Base-by-base conservation (phyloP, 768 basidiomycete species). In the Leccinum uliginosum region DNA sequence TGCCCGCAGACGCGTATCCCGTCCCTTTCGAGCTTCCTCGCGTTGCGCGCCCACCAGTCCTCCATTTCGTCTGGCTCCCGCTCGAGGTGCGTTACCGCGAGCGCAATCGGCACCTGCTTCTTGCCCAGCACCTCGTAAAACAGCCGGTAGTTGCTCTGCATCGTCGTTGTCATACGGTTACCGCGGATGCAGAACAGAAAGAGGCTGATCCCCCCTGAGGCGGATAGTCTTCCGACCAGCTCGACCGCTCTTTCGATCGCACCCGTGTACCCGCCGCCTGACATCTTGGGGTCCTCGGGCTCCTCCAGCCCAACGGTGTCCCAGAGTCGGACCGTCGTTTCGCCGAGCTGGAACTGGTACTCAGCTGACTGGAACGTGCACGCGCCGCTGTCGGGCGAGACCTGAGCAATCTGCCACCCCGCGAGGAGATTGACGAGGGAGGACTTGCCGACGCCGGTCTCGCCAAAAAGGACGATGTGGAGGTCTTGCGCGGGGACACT, bases 101-200 rank as follows among this genome's bases (percentile, higher is more conserved):
- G 52, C 3, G 74, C 67, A 35, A 73, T 70, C 19, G 77, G 78
- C 12, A 78, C 77, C 30, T 67, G 54, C 29, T 58, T 58, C 51
- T 61, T 66, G 40, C 78, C 78, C 4, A 79, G 72, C 34, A 77
- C 69, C 49, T 78, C 71, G 40, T 70, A 60, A 62, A 78, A 77
- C 17, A 78, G 56, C 3, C 61, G 55, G 27, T 71, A 75, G 43
- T 73, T 75, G 47, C 56, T 70, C 57, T 61, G 63, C 52, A 62
- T 62, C 46, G 65, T 66, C 26, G 61, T 61, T 6, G 66, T 74
- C 47, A 69, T 62, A 56, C 70, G 56, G 17, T 52, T 62, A 2
- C 66, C 73, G 19, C 74, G 72, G 3, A 71, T 57, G 47, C 72
- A 75, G 54, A 71, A 74, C 34, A 72, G 24, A 29, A 72, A 62